These are phyloP conservation scores for Manihot esculenta DNA, from an alignment of 441 rosid genomes.

Conservation along the genomic window DNA sequence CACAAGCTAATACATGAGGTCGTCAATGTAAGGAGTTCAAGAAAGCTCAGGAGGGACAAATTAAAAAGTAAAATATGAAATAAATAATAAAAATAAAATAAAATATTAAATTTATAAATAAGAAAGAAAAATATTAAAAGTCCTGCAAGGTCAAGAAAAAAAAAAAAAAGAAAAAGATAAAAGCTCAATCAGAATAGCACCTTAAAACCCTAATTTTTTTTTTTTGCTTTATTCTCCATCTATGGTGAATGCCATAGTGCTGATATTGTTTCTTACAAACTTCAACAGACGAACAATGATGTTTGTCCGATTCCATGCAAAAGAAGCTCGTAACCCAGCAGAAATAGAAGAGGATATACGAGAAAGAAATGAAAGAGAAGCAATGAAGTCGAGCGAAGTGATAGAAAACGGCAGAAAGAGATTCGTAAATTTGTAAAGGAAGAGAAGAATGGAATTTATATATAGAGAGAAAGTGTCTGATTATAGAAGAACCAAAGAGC, in stretches of 20 bases:
- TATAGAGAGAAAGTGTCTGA: conserved; percentile 15
- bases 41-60: conserved; percentile 25
- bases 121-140: conserved; percentile 19
- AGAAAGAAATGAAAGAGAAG: conserved; percentile 12
- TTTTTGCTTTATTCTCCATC: conserved; percentile 8
- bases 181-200: conserved; percentile 70
- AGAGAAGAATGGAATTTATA: conserved; percentile 27
- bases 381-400: conserved; percentile 11
- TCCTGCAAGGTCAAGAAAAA: conserved; percentile 91
- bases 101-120: not conserved
- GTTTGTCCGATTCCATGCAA: conserved; percentile 1
- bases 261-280: not conserved
- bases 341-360: not conserved
- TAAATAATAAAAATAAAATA: not conserved
- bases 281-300: not conserved
- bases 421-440: conserved; percentile 3
- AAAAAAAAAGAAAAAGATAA: not conserved
- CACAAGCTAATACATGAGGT: not conserved
- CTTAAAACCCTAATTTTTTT: conserved; percentile 22
- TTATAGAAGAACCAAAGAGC: conserved; percentile 22
- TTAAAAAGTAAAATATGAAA: not conserved
- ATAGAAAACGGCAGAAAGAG: conserved; percentile 15
- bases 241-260: not conserved
- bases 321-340: not conserved
- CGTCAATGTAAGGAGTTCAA: too few relatives aligned